Evolutionary conservation across 805 yeast genomes (phyloP).

Genomic region (Vanderwaltozyma polyspora): DNA sequence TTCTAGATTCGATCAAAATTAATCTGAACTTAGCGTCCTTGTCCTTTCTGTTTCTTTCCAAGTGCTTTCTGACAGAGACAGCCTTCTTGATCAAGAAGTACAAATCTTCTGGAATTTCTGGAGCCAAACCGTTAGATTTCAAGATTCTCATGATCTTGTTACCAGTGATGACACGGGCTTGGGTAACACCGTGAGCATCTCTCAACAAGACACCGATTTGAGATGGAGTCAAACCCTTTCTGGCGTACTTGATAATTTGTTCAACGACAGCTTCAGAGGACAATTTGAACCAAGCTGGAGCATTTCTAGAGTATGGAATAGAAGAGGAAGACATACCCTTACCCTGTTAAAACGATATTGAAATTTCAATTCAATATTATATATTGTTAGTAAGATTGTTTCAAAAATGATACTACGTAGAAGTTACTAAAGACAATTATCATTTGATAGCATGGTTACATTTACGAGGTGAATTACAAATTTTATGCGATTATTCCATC

Average conservation of each 20-base stretch:
- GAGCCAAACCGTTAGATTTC: constrained; percentile 99
- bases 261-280: constrained; percentile 92
- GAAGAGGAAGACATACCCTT: constrained; percentile 99
- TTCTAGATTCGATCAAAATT: constrained; percentile 99
- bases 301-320: constrained; percentile 96
- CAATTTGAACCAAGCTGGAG: constrained; percentile 99
- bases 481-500: too few species aligned
- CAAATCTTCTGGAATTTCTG: constrained; percentile 99
- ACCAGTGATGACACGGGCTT: constrained; percentile 95
- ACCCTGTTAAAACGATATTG: constrained; percentile 47
- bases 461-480: too few species aligned
- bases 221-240: constrained; percentile 99
- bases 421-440: too few species aligned
- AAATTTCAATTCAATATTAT: neutral
- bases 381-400: constrained; percentile 3
- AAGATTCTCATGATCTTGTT: constrained; percentile 98
- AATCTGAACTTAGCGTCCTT: constrained; percentile 99
- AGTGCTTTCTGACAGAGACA: constrained; percentile 98
- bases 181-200: constrained; percentile 99
- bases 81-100: constrained; percentile 99
- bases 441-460: too few species aligned
- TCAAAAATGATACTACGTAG: too few species aligned
- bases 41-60: constrained; percentile 99
- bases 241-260: constrained; percentile 98
- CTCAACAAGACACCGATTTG: constrained; percentile 98